Evolutionary conservation across 208 protist species (phyloP), one percentile per base, ranked within the genome.

Genomic region (Porcisia deanei): DNA sequence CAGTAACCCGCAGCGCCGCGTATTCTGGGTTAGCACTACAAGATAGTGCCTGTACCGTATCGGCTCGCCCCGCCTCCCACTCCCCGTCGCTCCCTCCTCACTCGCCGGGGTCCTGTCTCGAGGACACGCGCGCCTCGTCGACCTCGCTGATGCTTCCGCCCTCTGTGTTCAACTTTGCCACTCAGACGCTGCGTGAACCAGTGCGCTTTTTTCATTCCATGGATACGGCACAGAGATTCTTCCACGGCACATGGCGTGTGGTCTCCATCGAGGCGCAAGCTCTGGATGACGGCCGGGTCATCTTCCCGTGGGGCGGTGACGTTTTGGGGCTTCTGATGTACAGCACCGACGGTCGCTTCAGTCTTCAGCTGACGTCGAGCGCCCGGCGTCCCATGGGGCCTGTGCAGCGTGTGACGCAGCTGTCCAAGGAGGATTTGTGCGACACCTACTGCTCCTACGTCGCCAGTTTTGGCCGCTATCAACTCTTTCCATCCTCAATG

Each of bases 301-400:
- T 86, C 59, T 96, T 91, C 49, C 93, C 93, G 16, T 97, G 93
- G 93, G 93, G 93, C 12, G 84, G 89, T 10, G 82, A 89, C 22
- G 90, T 97, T 0, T 63, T 64, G 12, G 93, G 93, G 18, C 34
- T 93, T 49, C 90, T 95, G 16, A 74, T 90, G 34, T 94, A 95
- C 81, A 77, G 74, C 20, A 45, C 78, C 10, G 76, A 71, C 34
- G 88, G 84, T 3, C 61, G 80, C 47, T 94, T 88, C 73, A 84
- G 87, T n/a, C 71, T 95, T 72, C 93, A 95, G 71, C 67, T 94
- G n/a, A 68, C 82, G n/a, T 58, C 86, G 20, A 68, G n/a, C 37
- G n/a, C 45, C 2, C 80, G 83, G 16, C 83, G 73, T 9, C 71
- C 57, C 8, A 61, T 88, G 57, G 75, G 80, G 16, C 63, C 81